phyloP scores from a whole-genome alignment of 345 rosid species.

The Trapa bicornis region DNA sequence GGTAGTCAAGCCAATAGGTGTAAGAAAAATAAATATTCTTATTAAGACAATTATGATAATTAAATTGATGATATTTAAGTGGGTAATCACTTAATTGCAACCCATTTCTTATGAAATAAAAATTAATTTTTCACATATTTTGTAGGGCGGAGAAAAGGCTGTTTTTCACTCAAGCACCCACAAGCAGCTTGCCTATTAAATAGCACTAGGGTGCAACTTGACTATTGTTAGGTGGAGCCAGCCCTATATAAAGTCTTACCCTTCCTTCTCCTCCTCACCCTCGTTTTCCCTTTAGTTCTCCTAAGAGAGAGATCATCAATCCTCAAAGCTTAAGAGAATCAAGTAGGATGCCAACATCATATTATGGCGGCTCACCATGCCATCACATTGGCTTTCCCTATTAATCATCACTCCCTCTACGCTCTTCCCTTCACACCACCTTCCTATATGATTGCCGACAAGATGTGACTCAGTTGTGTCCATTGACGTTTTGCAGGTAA shows the following conservation, averaged over 20 bases:
- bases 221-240: background rate
- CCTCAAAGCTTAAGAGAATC: background rate
- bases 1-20: no score
- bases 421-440: no score
- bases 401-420: background rate
- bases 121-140: background rate
- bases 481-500: conserved; percentile 37
- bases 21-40: no score
- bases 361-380: conserved; percentile 29
- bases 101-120: no score
- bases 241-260: background rate
- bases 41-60: no score
- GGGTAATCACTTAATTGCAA: no score
- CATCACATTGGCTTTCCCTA: conserved; percentile 11
- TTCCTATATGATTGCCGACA: background rate
- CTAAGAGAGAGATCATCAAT: background rate
- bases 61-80: no score
- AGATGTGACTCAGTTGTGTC: no score
- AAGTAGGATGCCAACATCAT: background rate
- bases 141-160: background rate
- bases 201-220: conserved; percentile 1
- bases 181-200: background rate
- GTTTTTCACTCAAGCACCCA: background rate
- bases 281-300: background rate
- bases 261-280: background rate